phyloP scores from a whole-genome alignment of 2,329 filamentous ascomycete species.

The Aciculosporium take region DNA sequence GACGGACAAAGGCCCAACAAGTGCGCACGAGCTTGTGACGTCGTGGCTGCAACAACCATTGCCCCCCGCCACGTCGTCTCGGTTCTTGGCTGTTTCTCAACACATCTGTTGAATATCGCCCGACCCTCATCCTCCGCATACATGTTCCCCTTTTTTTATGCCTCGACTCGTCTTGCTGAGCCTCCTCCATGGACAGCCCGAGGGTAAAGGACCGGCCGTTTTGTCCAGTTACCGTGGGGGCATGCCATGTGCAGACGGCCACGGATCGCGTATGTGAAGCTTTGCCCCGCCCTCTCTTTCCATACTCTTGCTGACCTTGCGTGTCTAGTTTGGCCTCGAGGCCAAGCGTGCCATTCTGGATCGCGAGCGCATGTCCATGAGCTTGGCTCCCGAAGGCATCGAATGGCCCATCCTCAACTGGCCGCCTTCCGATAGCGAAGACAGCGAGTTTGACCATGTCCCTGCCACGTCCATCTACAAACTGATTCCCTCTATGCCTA shows the following conservation, averaged over 20 bases:
- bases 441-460: slow-evolving; percentile 8
- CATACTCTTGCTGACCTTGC: slow-evolving; percentile 1
- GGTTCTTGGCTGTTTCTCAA: no score
- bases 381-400: slow-evolving; percentile 1
- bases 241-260: slow-evolving; percentile 23
- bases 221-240: slow-evolving; percentile 19
- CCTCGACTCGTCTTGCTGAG: slow-evolving; percentile 4
- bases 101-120: neutral
- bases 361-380: slow-evolving; percentile 18
- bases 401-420: slow-evolving; percentile 15
- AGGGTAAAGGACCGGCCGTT: slow-evolving; percentile 7
- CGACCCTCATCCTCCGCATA: neutral
- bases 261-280: slow-evolving; percentile 20
- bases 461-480: slow-evolving; percentile 14
- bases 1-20: no score
- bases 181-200: slow-evolving; percentile 8
- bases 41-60: neutral
- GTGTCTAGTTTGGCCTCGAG: slow-evolving; percentile 21
- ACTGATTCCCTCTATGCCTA: slow-evolving; percentile 20
- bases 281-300: neutral
- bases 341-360: slow-evolving; percentile 20
- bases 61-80: no score
- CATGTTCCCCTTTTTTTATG: slow-evolving; percentile 2
- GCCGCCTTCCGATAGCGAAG: slow-evolving; percentile 14
- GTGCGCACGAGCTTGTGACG: neutral